These are phyloP conservation scores for Plasmopara muralis DNA, from an alignment of 352 stramenopile species.

Conservation along the genomic window DNA sequence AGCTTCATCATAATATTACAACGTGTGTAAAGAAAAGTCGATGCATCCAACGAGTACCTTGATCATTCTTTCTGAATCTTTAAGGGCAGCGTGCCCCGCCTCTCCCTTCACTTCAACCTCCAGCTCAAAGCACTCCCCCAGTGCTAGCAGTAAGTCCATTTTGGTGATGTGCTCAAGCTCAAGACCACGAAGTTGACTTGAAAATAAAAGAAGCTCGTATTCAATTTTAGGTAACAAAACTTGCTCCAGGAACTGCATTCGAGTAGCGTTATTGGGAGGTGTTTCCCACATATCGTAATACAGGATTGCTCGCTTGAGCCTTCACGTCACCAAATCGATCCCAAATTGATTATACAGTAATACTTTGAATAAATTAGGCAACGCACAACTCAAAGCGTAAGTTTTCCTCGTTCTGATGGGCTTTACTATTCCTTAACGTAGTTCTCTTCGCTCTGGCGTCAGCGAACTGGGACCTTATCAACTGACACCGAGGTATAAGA, in stretches of 20 bases:
- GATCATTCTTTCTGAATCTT: constrained; percentile 36
- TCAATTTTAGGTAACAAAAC: constrained; percentile 70
- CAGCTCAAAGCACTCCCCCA: constrained; percentile 83
- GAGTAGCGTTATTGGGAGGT: constrained; percentile 71
- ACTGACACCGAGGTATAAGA: constrained; percentile 25
- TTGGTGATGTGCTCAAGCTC: constrained; percentile 76
- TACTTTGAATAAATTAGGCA: neutral
- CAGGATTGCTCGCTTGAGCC: constrained; percentile 50
- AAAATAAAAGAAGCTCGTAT: constrained; percentile 66
- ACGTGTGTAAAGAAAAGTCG: neutral
- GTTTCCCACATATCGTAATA: constrained; percentile 88
- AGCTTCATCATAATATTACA: constrained; percentile 1
- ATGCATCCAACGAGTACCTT: constrained; percentile 16
- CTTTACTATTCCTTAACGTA: constrained; percentile 33
- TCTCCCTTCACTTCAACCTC: constrained; percentile 57
- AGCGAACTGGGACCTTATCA: constrained; percentile 31
- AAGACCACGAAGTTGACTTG: constrained; percentile 63
- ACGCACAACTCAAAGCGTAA: constrained; percentile 44
- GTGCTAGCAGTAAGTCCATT: constrained; percentile 69
- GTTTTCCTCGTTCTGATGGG: constrained; percentile 42
- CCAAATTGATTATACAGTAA: neutral
- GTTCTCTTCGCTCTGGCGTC: constrained; percentile 47
- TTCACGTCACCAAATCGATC: constrained; percentile 10
- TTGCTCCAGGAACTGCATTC: constrained; percentile 81
- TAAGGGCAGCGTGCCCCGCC: constrained; percentile 37